phyloP scores from a whole-genome alignment of 441 rosid species.

The Euphorbia celastroides region DNA sequence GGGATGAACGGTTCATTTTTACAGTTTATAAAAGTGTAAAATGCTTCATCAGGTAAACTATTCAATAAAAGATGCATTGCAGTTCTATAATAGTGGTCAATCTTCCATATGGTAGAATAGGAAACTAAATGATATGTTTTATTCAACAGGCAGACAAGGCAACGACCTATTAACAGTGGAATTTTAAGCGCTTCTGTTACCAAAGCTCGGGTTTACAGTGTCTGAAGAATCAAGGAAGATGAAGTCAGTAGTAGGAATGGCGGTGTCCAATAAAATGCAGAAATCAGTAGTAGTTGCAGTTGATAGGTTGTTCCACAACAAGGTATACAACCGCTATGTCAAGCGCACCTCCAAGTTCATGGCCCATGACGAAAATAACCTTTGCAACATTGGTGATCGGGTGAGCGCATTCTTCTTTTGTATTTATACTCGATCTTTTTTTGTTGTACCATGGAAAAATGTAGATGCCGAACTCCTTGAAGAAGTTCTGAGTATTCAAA shows the following conservation, averaged over 20 bases:
- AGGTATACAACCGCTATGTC: constrained; percentile 73
- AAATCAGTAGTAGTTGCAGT: constrained; percentile 89
- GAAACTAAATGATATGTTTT: neutral
- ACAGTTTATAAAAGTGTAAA: too few relatives aligned
- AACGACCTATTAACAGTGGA: neutral
- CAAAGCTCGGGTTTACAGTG: neutral
- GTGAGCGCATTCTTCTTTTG: constrained; percentile 21
- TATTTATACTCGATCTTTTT: too few relatives aligned
- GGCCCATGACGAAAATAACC: constrained; percentile 81
- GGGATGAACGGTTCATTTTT: too few relatives aligned
- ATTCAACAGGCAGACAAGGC: neutral
- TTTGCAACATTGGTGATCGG: constrained; percentile 82
- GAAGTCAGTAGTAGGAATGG: constrained; percentile 64
- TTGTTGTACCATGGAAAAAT: neutral
- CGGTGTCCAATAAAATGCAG: constrained; percentile 97
- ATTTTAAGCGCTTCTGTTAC: neutral
- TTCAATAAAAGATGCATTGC: too few relatives aligned
- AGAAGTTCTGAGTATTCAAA: neutral
- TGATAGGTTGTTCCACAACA: constrained; percentile 80
- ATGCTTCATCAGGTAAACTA: too few relatives aligned
- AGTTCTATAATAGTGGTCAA: neutral
- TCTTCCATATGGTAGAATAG: neutral
- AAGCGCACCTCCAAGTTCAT: constrained; percentile 95
- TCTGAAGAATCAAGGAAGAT: neutral
- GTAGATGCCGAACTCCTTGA: neutral